Conservation (phyloP, 78 protist species). For the Dictyostelium brefeldianum region DNA sequence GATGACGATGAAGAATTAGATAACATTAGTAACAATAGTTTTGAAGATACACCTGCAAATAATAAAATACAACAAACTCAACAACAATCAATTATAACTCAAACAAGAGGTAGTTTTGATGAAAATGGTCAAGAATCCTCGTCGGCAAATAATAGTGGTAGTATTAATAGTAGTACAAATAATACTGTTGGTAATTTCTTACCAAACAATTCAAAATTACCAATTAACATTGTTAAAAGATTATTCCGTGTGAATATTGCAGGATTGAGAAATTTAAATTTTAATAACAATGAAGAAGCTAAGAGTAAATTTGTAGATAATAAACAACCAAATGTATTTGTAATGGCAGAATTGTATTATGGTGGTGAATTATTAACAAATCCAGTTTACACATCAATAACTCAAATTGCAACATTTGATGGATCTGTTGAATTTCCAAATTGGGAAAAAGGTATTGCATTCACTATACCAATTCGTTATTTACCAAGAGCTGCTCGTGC, state of each 20-base stretch:
- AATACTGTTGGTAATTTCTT: not conserved
- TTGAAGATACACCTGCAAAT: not conserved
- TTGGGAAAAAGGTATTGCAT: conserved; percentile 77
- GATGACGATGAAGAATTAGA: not conserved
- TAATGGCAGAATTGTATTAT: conserved; percentile 58
- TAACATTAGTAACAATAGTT: not conserved
- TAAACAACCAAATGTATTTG: conserved; percentile 22
- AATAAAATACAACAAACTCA: not conserved
- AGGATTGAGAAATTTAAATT: conserved; percentile 61
- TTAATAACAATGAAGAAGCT: conserved; percentile 45
- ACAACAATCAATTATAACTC: conserved; percentile 21
- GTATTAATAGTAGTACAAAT: not conserved
- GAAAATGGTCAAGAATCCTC: not conserved
- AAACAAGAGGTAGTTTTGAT: conserved; percentile 1
- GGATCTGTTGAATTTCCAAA: conserved; percentile 55
- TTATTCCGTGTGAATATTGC: conserved; percentile 59
- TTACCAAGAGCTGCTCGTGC: conserved; percentile 77
- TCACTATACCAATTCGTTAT: conserved; percentile 45
- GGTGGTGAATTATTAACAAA: conserved; percentile 65
- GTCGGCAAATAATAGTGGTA: not conserved
- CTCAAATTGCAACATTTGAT: conserved; percentile 12
- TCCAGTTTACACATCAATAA: conserved; percentile 47
- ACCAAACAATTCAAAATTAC: conserved; percentile 31
- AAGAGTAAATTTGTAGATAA: conserved; percentile 46
- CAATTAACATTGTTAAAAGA: conserved; percentile 67